These are phyloP conservation scores for Crithidia thermophila DNA, from an alignment of 208 protist species.

Conservation along the genomic window DNA sequence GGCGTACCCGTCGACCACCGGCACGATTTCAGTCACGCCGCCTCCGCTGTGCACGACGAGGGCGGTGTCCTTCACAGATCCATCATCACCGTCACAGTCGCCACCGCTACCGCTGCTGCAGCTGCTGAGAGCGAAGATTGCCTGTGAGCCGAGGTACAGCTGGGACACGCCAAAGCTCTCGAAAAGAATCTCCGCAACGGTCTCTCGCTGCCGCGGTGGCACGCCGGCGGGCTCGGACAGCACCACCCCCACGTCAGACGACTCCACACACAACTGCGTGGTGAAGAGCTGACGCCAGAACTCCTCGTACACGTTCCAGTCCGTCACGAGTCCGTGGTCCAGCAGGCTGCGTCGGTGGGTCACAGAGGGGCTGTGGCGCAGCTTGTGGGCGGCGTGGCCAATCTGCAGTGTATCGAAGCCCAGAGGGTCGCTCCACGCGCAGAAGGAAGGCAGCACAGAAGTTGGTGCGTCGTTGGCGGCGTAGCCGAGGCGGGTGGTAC, in stretches of 20 bases:
- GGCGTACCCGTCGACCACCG: conserved; percentile 97
- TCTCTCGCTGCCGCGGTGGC: conserved; percentile 97
- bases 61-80: no score
- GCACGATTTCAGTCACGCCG: conserved; percentile 98
- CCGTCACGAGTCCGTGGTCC: conserved; percentile 92
- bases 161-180: conserved; percentile 99
- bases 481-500: conserved; percentile 99
- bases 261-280: conserved; percentile 97
- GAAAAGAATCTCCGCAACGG: conserved; percentile 99
- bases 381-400: conserved; percentile 93
- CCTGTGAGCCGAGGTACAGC: conserved; percentile 98
- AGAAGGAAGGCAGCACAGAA: conserved; percentile 95
- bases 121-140: conserved; percentile 95
- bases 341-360: conserved; percentile 36
- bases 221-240: conserved; percentile 98
- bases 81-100: no score
- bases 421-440: conserved; percentile 42
- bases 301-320: conserved; percentile 98
- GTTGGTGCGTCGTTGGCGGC: conserved; percentile 95
- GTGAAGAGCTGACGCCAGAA: conserved; percentile 98
- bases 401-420: conserved; percentile 96
- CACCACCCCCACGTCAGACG: conserved; percentile 97
- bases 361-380: conserved; percentile 19
- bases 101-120: conserved; percentile 45
- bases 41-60: conserved; percentile 98